Conservation (phyloP, 2,329 filamentous ascomycete genomes). For the Exophiala bonariae region DNA sequence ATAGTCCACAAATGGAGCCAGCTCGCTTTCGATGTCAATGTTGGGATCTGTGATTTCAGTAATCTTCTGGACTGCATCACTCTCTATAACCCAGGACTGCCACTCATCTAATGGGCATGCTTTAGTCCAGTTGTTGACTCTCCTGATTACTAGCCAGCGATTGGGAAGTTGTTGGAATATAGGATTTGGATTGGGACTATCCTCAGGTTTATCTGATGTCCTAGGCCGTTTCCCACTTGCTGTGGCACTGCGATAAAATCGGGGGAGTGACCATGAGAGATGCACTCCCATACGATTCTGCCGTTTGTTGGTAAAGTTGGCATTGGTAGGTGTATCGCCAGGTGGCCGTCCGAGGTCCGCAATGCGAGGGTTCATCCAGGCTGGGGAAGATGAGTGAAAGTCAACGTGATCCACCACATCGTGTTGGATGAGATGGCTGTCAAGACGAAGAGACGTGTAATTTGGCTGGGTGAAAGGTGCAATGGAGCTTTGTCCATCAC, state of each 20-base stretch:
- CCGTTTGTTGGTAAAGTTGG: constrained; percentile 37
- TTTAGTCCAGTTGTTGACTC: constrained; percentile 23
- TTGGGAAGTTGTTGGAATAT: constrained; percentile 27
- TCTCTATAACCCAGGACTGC: constrained; percentile 34
- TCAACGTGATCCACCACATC: constrained; percentile 42
- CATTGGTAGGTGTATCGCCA: too few relatives aligned
- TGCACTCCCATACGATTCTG: constrained; percentile 42
- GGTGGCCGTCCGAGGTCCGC: not conserved
- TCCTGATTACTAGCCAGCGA: constrained; percentile 42
- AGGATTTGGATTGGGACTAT: not conserved
- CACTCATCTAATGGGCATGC: constrained; percentile 25
- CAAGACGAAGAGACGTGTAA: constrained; percentile 45
- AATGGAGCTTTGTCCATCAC: constrained; percentile 34
- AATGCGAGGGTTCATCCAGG: constrained; percentile 8
- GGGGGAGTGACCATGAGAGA: constrained; percentile 45
- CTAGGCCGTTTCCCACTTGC: constrained; percentile 21
- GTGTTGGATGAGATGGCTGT: constrained; percentile 35
- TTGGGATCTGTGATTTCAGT: constrained; percentile 32
- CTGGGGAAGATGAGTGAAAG: constrained; percentile 37
- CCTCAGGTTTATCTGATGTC: not conserved
- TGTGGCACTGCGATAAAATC: constrained; percentile 32
- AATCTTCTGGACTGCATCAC: constrained; percentile 35
- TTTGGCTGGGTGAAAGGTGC: constrained; percentile 48
- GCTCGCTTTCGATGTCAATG: constrained; percentile 41
- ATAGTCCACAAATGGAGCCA: constrained; percentile 40